Base-by-base conservation (phyloP, 257 asterid species). In the Capsicum chinense region DNA sequence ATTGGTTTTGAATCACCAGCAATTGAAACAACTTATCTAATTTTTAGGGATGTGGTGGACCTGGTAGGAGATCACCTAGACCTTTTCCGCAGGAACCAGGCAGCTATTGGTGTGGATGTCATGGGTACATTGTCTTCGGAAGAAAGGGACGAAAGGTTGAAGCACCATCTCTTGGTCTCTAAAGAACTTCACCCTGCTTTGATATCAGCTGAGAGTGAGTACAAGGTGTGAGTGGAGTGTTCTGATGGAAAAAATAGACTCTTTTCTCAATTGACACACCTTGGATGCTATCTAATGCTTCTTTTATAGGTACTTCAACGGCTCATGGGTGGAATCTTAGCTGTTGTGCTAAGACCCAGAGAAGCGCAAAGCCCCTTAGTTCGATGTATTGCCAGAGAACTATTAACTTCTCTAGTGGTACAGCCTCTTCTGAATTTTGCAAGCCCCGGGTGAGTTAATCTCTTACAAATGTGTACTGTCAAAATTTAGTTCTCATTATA, bases 101-200 rank as follows among this genome's bases (percentile, higher is more conserved):
- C 93, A 84, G 90, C 97, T 48, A 94, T 97, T 71, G 99, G 99
- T 3, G 93, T 90, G 88, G 99, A 97, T 85, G 98, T 94, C 83
- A 97, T 97, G 99, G 93, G 91, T 76, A 97, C 98, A 37, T 89
- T 97, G 92, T 97, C 99, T 89, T 97, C 94, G 82, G 98, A 95
- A 90, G 97, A 95, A 93, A 93, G 99, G 90, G 99, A 97, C 88
- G 99, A 95, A 80, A 94, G 99, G 89, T 88, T 97, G 91, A 97
- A 93, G 87, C 95, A 95, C 90, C 97, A 97, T 85, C 94, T 95
- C 66, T 82, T 93, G 88, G 87, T 88, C 86, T 91, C 98, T 67
- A 94, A 93, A 89, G 97, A 97, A 89, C 99, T 97, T 86, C 99
- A 97, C 89, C 99, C 99, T 82, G 99, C 99, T 83, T 88, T 97